phyloP scores from a whole-genome alignment of 805 yeast species.

The Pichia occidentalis region DNA sequence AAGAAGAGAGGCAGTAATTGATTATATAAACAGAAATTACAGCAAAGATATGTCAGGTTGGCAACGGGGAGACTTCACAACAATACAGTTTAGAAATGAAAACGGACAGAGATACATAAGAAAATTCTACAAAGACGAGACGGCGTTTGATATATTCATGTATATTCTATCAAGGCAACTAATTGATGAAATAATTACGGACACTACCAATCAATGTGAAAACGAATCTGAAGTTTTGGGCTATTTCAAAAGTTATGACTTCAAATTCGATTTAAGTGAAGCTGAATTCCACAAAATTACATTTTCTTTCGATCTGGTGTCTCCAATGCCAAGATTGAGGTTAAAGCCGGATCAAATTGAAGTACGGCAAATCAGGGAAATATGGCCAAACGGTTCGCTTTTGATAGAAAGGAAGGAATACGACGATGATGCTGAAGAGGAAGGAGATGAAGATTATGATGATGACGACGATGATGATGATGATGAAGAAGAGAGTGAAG shows the following conservation, averaged over 20 bases:
- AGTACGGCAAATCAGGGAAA: conserved; percentile 24
- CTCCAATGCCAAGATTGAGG: conserved; percentile 32
- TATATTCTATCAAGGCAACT: conserved; percentile 39
- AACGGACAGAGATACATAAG: conserved; percentile 45
- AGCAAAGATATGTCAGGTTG: conserved; percentile 13
- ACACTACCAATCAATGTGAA: conserved; percentile 5
- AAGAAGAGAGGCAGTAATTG: conserved; percentile 3
- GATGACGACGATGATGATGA: not conserved
- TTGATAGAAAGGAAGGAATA: conserved; percentile 26
- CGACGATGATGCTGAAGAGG: conserved; percentile 20
- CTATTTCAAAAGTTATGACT: conserved; percentile 9
- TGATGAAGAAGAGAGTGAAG: conserved; percentile 6
- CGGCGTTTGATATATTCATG: conserved; percentile 42
- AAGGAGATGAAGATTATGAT: conserved; percentile 11
- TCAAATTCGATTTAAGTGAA: conserved; percentile 9
- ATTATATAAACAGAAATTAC: conserved; percentile 8
- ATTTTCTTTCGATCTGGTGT: conserved; percentile 30
- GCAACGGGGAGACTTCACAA: conserved; percentile 30
- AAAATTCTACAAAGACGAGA: conserved; percentile 34
- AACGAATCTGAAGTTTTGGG: conserved; percentile 15
- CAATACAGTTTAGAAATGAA: conserved; percentile 50
- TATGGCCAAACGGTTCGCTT: conserved; percentile 36
- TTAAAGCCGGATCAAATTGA: conserved; percentile 20
- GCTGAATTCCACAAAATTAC: conserved; percentile 15
- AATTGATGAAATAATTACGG: conserved; percentile 11